Evolutionary conservation across 2,329 filamentous ascomycete genomes (phyloP).

Genomic region (Microsporum ferrugineum): DNA sequence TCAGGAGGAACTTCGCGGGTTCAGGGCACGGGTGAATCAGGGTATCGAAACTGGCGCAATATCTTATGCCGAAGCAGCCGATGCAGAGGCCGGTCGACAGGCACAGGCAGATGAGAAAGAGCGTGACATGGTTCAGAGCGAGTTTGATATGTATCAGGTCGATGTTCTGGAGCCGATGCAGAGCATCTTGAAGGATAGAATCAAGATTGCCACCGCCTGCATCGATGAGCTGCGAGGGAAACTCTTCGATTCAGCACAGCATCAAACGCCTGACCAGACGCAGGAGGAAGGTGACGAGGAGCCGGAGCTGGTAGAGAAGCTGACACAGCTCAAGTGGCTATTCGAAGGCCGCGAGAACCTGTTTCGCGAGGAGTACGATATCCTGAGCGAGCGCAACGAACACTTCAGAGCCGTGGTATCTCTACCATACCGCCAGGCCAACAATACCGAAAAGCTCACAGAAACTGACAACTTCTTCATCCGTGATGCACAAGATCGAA

Average conservation of each 20-base stretch:
- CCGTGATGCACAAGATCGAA: constrained; percentile 62
- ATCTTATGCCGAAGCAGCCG: constrained; percentile 69
- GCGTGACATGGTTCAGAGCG: constrained; percentile 62
- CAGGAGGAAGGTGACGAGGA: constrained; percentile 94
- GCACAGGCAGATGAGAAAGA: constrained; percentile 57
- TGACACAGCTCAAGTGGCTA: constrained; percentile 92
- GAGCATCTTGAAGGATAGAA: constrained; percentile 63
- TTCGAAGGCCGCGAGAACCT: constrained; percentile 87
- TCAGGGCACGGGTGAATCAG: constrained; percentile 64
- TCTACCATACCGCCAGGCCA: constrained; percentile 62
- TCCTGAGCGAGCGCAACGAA: constrained; percentile 74
- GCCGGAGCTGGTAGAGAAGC: constrained; percentile 84
- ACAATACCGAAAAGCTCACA: constrained; percentile 65
- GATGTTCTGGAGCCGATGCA: constrained; percentile 76
- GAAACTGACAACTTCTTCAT: constrained; percentile 73
- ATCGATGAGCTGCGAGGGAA: constrained; percentile 64
- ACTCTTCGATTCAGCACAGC: constrained; percentile 60
- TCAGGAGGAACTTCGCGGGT: constrained; percentile 50
- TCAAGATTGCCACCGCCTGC: constrained; percentile 60
- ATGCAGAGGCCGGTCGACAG: constrained; percentile 65
- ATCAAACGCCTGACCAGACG: constrained; percentile 63
- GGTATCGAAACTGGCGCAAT: constrained; percentile 69
- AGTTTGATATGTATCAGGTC: constrained; percentile 76
- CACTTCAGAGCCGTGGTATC: constrained; percentile 77
- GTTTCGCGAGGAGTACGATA: constrained; percentile 72